phyloP scores from a whole-genome alignment of 345 rosid species.

The Aquilaria yunnanensis region DNA sequence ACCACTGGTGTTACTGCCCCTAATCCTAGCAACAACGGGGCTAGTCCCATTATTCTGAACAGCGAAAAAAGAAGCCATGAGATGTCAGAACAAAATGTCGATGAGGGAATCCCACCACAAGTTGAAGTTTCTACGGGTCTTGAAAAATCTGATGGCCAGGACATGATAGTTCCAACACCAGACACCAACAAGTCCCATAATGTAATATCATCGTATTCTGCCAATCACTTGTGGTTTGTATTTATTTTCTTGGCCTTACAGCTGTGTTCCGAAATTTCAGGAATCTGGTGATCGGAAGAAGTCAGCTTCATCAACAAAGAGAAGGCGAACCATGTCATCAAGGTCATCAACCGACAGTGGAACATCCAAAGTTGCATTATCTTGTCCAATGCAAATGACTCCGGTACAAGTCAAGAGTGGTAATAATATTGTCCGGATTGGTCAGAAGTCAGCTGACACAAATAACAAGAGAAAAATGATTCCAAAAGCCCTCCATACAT shows the following conservation, averaged over 20 bases:
- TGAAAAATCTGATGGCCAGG: conserved; percentile 14
- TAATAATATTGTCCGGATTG: conserved; percentile 10
- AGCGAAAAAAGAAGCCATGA: conserved; percentile 14
- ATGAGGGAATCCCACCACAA: conserved; percentile 18
- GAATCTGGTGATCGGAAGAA: conserved; percentile 25
- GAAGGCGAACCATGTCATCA: conserved; percentile 26
- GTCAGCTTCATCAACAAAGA: conserved; percentile 26
- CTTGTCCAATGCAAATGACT: conserved; percentile 22
- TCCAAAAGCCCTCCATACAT: conserved; percentile 35
- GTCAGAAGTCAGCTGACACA: conserved; percentile 18
- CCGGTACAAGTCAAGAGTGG: conserved; percentile 21
- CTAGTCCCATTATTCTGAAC: conserved; percentile 14
- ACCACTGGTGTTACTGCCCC: conserved; percentile 10
- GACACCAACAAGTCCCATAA: conserved; percentile 22
- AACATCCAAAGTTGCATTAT: conserved; percentile 22
- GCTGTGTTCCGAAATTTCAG: conserved; percentile 16
- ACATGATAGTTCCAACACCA: conserved; percentile 16
- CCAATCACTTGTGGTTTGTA: background rate
- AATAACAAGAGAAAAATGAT: conserved; percentile 21
- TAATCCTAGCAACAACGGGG: conserved; percentile 9
- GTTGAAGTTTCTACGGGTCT: conserved; percentile 21
- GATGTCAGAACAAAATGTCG: conserved; percentile 10
- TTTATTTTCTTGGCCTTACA: conserved; percentile 11
- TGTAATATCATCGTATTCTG: conserved; percentile 26
- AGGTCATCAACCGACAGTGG: conserved; percentile 22